These are phyloP conservation scores for Globisporangium rhizosaccharum DNA, from an alignment of 352 stramenopile species.

Conservation along the genomic window DNA sequence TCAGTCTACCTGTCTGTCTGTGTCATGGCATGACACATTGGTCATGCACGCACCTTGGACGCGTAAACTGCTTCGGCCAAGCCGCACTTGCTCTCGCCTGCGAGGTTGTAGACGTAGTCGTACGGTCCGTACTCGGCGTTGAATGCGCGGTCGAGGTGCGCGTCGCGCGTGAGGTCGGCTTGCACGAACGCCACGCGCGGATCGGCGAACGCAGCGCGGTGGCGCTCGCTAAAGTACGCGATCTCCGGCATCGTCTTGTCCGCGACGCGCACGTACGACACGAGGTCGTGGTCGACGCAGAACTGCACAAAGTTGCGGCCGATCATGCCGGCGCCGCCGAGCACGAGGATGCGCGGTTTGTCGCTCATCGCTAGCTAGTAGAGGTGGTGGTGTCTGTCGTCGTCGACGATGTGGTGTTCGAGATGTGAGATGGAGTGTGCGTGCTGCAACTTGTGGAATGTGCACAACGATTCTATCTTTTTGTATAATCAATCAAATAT, in stretches of 20 bases:
- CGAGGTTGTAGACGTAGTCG: slow-evolving; percentile 84
- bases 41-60: slow-evolving; percentile 46
- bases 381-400: too few relatives aligned
- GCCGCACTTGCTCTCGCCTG: slow-evolving; percentile 79
- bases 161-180: slow-evolving; percentile 73
- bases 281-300: slow-evolving; percentile 64
- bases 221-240: slow-evolving; percentile 70
- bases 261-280: slow-evolving; percentile 63
- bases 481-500: too few relatives aligned
- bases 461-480: too few relatives aligned
- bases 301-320: slow-evolving; percentile 85
- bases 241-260: slow-evolving; percentile 88
- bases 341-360: slow-evolving; percentile 77
- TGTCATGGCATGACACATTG: neutral
- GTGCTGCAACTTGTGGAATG: too few relatives aligned
- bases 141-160: slow-evolving; percentile 75
- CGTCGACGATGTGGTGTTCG: too few relatives aligned
- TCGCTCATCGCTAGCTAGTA: slow-evolving; percentile 5
- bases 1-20: neutral
- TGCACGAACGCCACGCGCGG: slow-evolving; percentile 74
- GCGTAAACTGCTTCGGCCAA: slow-evolving; percentile 70
- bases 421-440: too few relatives aligned
- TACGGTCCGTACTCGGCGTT: slow-evolving; percentile 63
- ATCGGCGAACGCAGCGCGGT: slow-evolving; percentile 71
- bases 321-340: slow-evolving; percentile 82